phyloP scores from a whole-genome alignment of 352 stramenopile species.

The Hyaloperonospora brassicae region DNA sequence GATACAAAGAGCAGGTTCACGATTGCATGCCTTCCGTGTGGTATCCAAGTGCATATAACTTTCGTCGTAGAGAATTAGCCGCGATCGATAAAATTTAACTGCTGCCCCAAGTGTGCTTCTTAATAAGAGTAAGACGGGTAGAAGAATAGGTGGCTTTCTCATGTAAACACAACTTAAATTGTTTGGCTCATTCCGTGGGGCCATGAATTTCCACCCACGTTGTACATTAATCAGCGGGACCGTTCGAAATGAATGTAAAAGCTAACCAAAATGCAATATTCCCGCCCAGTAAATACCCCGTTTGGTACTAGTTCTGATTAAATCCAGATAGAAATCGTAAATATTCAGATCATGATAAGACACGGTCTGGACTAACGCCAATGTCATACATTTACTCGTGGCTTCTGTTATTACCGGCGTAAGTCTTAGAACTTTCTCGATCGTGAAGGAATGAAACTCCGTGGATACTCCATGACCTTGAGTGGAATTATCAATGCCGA shows the following conservation, averaged over 20 bases:
- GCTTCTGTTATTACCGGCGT: too few relatives aligned
- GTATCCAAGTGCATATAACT: background rate
- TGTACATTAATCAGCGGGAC: background rate
- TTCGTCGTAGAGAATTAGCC: background rate
- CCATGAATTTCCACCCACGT: conserved; percentile 1
- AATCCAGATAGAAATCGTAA: too few relatives aligned
- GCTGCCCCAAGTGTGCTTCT: conserved; percentile 2
- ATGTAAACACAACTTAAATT: conserved; percentile 10
- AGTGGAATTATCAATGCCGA: too few relatives aligned
- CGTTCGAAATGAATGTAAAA: background rate
- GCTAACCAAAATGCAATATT: background rate
- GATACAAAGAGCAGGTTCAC: background rate
- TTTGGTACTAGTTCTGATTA: background rate
- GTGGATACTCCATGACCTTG: too few relatives aligned
- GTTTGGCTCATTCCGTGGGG: background rate
- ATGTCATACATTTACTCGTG: conserved; percentile 5
- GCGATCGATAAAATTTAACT: background rate
- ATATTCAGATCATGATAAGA: conserved; percentile 1
- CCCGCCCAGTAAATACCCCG: background rate
- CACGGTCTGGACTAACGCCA: conserved; percentile 2
- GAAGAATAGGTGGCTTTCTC: conserved; percentile 1
- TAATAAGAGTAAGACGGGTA: background rate
- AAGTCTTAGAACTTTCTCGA: background rate
- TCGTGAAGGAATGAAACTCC: too few relatives aligned
- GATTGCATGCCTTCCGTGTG: background rate